Conservation (phyloP, 371 early-diverging fungal genomes). For the Massospora cicadina region DNA sequence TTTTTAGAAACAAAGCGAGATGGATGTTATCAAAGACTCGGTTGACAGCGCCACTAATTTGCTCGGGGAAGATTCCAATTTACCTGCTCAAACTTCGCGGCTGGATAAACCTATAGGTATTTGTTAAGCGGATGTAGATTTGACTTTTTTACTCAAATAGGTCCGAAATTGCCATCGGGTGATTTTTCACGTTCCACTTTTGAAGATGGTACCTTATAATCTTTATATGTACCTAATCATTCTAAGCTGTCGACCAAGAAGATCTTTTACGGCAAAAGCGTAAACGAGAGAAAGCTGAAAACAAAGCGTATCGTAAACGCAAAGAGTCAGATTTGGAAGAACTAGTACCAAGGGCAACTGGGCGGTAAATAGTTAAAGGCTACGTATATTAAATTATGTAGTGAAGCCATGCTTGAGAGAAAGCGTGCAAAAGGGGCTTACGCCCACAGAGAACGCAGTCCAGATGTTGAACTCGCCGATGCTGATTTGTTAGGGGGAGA, state of each 20-base stretch:
- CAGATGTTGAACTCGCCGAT: conserved; percentile 56
- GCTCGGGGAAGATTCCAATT: not conserved
- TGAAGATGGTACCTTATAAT: not conserved
- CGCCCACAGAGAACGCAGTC: conserved; percentile 45
- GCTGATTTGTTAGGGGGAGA: conserved; percentile 42
- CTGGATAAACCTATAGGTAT: too few species aligned
- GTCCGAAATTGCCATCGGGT: conserved; percentile 15
- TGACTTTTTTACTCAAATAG: conserved; percentile 11
- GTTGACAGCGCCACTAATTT: conserved; percentile 38
- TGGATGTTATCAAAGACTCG: conserved; percentile 34
- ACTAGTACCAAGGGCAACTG: conserved; percentile 61
- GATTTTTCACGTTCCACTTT: not conserved
- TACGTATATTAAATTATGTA: conserved; percentile 4
- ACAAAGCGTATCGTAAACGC: conserved; percentile 23
- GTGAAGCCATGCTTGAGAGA: conserved; percentile 49
- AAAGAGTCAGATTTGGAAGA: conserved; percentile 55
- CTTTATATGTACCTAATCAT: not conserved
- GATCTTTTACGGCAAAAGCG: conserved; percentile 25
- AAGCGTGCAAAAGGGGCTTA: conserved; percentile 36
- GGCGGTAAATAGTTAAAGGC: conserved; percentile 22
- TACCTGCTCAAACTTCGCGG: too few species aligned
- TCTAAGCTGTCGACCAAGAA: conserved; percentile 32
- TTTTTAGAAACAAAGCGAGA: conserved; percentile 24
- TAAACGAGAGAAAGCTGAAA: conserved; percentile 26
- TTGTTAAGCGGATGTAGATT: too few species aligned